Evolutionary conservation across 1,284 basidiomycete genomes (phyloP).

Genomic region (Pseudozyma sp.): DNA sequence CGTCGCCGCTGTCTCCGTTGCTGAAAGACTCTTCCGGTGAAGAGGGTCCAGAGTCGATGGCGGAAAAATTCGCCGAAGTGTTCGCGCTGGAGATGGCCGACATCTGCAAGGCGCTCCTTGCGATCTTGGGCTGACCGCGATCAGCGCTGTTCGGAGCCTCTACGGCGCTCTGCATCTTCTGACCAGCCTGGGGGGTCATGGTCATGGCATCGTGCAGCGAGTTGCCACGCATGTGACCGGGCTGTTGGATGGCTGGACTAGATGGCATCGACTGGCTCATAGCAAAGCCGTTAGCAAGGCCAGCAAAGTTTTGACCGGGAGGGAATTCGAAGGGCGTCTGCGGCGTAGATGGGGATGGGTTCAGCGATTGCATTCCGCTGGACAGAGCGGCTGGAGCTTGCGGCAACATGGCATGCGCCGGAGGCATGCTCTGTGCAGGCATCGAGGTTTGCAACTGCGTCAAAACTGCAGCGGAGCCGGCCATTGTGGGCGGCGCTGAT

Average conservation of each 20-base stretch:
- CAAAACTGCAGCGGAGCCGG: conserved; percentile 12
- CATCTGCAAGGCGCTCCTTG: conserved; percentile 48
- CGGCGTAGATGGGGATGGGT: conserved; percentile 44
- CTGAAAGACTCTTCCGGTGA: conserved; percentile 52
- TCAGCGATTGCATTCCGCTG: conserved; percentile 37
- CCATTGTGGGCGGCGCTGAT: conserved; percentile 29
- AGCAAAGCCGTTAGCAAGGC: conserved; percentile 6
- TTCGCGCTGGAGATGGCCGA: conserved; percentile 36
- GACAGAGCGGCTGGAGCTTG: conserved; percentile 25
- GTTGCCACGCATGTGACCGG: conserved; percentile 35
- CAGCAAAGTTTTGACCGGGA: conserved; percentile 18
- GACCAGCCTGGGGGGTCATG: conserved; percentile 27
- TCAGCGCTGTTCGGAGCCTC: conserved; percentile 13
- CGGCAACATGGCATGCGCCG: conserved; percentile 14
- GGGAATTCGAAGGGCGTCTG: conserved; percentile 53
- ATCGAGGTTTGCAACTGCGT: conserved; percentile 24
- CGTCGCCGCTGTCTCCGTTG: conserved; percentile 49
- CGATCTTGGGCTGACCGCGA: conserved; percentile 24
- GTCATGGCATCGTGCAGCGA: conserved; percentile 53
- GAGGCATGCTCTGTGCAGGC: conserved; percentile 29
- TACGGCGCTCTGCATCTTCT: conserved; percentile 10
- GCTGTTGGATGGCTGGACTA: conserved; percentile 38
- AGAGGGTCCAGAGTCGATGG: conserved; percentile 44
- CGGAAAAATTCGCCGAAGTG: conserved; percentile 35
- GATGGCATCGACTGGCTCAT: conserved; percentile 42